Evolutionary conservation across 352 stramenopile species (phyloP).

Genomic region (Globisporangium canariense): DNA sequence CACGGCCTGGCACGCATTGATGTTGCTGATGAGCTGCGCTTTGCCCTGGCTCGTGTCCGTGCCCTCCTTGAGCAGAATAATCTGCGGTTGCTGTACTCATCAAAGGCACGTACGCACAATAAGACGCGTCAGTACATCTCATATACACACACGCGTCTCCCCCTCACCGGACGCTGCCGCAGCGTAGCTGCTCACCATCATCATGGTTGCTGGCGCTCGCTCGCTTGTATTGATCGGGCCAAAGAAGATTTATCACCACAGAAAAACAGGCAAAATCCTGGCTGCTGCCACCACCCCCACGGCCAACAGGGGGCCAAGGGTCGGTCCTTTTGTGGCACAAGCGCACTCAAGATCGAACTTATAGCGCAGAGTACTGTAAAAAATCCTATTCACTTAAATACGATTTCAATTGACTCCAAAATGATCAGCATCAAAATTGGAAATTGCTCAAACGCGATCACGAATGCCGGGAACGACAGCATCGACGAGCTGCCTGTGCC

Average conservation of each 20-base stretch:
- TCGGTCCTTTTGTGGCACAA: neutral
- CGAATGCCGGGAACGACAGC: too few relatives aligned
- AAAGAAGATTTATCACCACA: slow-evolving; percentile 21
- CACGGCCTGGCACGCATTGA: slow-evolving; percentile 91
- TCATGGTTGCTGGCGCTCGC: slow-evolving; percentile 29
- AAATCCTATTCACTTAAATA: too few relatives aligned
- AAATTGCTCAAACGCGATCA: too few relatives aligned
- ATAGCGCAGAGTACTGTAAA: too few relatives aligned
- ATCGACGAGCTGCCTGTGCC: too few relatives aligned
- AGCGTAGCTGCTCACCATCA: slow-evolving; percentile 31
- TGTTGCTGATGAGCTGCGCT: slow-evolving; percentile 93
- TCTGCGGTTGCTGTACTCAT: slow-evolving; percentile 87
- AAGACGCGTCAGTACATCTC: neutral
- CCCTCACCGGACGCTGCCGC: neutral
- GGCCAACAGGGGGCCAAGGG: neutral
- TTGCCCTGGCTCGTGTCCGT: slow-evolving; percentile 98
- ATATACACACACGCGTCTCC: neutral
- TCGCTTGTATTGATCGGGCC: neutral
- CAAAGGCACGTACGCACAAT: neutral
- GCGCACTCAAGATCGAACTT: too few relatives aligned
- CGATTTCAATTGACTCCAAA: too few relatives aligned
- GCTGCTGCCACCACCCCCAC: slow-evolving; percentile 9
- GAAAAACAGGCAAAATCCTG: slow-evolving; percentile 19
- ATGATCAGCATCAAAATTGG: too few relatives aligned
- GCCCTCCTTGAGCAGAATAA: slow-evolving; percentile 99